Percentiles rank a stretch among this genome's conserved stretches.
Conservation (phyloP, 164 flowering plant genomes). For the Litsea cubeba region DNA sequence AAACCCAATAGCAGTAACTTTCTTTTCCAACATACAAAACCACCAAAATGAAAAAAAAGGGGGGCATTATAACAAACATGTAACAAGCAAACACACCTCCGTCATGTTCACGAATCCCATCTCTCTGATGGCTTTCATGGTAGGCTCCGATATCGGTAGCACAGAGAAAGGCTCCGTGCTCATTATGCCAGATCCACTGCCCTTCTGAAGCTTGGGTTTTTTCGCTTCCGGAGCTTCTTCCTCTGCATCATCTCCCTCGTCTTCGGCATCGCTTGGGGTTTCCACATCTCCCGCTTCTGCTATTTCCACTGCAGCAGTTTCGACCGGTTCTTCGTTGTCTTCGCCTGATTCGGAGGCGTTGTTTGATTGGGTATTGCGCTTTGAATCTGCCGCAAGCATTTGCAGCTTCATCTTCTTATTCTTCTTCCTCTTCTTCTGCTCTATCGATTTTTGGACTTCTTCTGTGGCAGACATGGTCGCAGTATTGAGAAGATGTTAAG, state of each 20-base stretch:
- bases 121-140: constrained; percentile 65
- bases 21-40: neutral
- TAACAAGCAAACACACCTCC: constrained; percentile 41
- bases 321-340: neutral
- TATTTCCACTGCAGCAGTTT: neutral
- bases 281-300: neutral
- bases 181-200: constrained; percentile 69
- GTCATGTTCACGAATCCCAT: constrained; percentile 80
- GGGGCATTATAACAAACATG: neutral
- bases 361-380: neutral
- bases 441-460: too few relatives aligned
- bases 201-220: constrained; percentile 12
- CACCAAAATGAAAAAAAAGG: too few relatives aligned
- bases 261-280: neutral
- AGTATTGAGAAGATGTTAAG: too few relatives aligned
- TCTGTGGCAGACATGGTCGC: too few relatives aligned
- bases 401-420: neutral
- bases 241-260: neutral
- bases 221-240: neutral
- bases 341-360: neutral
- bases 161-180: constrained; percentile 48
- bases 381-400: neutral
- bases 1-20: neutral
- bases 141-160: constrained; percentile 54
- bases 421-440: neutral